Conservation (phyloP, 768 basidiomycete genomes). For the Fomitopsis serialis region DNA sequence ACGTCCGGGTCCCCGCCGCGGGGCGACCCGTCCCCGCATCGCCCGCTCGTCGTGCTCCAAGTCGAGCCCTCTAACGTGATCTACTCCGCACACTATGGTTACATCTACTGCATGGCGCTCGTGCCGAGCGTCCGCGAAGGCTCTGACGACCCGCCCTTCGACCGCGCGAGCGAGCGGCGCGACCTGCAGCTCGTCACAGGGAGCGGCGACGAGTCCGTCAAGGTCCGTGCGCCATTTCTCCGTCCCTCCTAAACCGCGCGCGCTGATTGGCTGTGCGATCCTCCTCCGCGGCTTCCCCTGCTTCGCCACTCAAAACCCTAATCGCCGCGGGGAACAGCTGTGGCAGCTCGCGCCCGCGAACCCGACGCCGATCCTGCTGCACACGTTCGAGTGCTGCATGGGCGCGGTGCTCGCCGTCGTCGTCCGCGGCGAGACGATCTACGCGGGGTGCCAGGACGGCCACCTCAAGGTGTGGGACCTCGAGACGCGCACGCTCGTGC, state of each 20-base stretch:
- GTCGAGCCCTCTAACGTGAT: constrained; percentile 70
- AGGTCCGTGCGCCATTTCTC: constrained; percentile 38
- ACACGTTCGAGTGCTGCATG: constrained; percentile 66
- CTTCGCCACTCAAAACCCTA: background rate
- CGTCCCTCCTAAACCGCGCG: background rate
- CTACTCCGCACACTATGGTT: constrained; percentile 91
- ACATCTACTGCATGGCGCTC: constrained; percentile 79
- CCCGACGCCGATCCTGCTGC: constrained; percentile 40
- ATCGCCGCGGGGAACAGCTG: constrained; percentile 34
- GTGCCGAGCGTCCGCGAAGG: constrained; percentile 36
- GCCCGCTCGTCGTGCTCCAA: constrained; percentile 37
- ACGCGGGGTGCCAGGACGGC: constrained; percentile 92
- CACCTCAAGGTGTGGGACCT: constrained; percentile 88
- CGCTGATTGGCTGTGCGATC: background rate
- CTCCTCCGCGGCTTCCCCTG: background rate
- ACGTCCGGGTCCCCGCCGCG: constrained; percentile 1
- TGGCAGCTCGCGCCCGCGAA: constrained; percentile 48
- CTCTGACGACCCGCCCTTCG: constrained; percentile 24
- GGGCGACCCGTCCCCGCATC: background rate
- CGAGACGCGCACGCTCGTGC: constrained; percentile 81
- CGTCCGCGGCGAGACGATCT: constrained; percentile 72
- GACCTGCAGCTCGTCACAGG: constrained; percentile 59
- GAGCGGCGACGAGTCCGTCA: constrained; percentile 88
- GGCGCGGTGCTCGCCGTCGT: constrained; percentile 84
- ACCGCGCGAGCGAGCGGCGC: constrained; percentile 13